Evolutionary conservation across 371 early-diverging fungal genomes (phyloP).

Genomic region (Mucor mucedo): DNA sequence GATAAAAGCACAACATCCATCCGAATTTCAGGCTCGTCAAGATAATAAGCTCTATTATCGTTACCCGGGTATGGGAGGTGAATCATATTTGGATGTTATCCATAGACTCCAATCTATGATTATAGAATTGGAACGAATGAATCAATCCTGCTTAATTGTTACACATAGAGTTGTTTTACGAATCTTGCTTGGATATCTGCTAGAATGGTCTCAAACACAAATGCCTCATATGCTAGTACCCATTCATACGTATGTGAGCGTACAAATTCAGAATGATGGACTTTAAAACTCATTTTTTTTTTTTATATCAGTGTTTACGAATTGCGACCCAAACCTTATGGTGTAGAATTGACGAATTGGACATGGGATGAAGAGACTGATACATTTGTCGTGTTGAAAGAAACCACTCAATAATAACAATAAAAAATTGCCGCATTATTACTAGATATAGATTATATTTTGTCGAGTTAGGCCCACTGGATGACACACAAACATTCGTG

Average conservation of each 20-base stretch:
- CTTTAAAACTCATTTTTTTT: not conserved
- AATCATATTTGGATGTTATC: conserved; percentile 86
- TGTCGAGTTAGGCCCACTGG: not conserved
- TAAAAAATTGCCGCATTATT: not conserved
- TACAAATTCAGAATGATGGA: not conserved
- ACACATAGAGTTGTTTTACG: conserved; percentile 78
- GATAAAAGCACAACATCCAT: conserved; percentile 69
- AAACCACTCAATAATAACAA: conserved; percentile 4
- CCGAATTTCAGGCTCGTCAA: conserved; percentile 68
- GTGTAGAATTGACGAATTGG: conserved; percentile 61
- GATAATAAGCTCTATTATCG: conserved; percentile 80
- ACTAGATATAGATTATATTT: not conserved
- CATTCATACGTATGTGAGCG: conserved; percentile 49
- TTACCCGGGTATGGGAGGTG: conserved; percentile 88
- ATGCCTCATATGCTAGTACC: conserved; percentile 69
- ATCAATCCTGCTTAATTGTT: conserved; percentile 73
- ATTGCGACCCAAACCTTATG: conserved; percentile 74
- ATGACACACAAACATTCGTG: not conserved
- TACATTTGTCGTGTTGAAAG: conserved; percentile 34
- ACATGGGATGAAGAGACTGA: conserved; percentile 49
- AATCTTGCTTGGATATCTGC: conserved; percentile 76
- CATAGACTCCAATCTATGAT: conserved; percentile 83
- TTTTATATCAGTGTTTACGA: conserved; percentile 35
- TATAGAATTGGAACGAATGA: conserved; percentile 86
- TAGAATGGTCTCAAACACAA: conserved; percentile 72